Conservation (phyloP, 352 stramenopile genomes). For the Globisporangium takayamanum region DNA sequence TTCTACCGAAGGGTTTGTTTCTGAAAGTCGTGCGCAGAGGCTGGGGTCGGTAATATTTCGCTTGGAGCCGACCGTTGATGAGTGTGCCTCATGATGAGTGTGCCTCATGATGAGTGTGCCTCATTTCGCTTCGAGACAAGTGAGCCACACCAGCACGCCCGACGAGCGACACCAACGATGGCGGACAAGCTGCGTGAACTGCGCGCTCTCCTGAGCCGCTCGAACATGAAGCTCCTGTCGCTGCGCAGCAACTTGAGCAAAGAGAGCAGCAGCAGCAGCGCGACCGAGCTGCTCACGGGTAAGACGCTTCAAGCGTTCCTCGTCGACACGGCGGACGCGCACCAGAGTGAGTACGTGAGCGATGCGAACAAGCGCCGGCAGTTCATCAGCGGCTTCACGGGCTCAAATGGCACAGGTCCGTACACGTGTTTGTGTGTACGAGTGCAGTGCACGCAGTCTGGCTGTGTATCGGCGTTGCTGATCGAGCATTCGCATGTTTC, state of each 20-base stretch:
- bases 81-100: no score
- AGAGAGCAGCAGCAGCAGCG: constrained; percentile 8
- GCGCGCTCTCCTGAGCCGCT: constrained; percentile 50
- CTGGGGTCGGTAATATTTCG: no score
- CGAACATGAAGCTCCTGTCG: constrained; percentile 58
- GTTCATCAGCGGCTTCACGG: constrained; percentile 96
- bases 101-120: no score
- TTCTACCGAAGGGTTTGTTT: no score
- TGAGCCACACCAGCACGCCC: no score
- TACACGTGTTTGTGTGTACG: no score
- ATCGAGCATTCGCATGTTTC: background rate
- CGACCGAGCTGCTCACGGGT: constrained; percentile 24
- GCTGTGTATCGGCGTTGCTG: background rate
- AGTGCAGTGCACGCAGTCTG: no score
- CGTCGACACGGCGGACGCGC: constrained; percentile 94
- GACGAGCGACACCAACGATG: constrained; percentile 12
- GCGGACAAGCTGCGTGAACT: constrained; percentile 61
- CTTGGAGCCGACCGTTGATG: no score
- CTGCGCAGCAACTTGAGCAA: constrained; percentile 56
- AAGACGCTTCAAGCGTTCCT: constrained; percentile 87
- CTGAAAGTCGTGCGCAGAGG: no score
- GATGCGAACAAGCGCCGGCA: constrained; percentile 92
- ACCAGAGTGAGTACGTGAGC: constrained; percentile 98
- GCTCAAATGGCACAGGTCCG: constrained; percentile 92
- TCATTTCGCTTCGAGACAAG: no score